Evolutionary conservation across 2,329 filamentous ascomycete genomes (phyloP), one percentile per base, ranked within the genome.

Genomic region (Amphichorda felina): DNA sequence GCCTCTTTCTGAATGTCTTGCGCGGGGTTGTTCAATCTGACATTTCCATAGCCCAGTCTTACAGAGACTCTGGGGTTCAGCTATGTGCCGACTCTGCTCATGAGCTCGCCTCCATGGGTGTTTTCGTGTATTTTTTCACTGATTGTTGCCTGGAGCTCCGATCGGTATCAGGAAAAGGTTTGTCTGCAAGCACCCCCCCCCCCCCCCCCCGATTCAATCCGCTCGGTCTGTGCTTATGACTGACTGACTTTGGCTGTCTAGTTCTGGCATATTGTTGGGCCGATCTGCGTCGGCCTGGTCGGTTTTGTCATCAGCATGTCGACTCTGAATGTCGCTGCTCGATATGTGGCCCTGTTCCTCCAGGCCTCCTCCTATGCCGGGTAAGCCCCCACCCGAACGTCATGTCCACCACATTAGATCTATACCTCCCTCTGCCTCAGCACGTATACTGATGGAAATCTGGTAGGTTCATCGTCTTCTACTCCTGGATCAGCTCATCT

Each of bases 231-330:
- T n/a, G n/a, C n/a, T n/a, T n/a, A n/a, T n/a, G n/a, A n/a, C n/a
- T n/a, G n/a, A 30, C 35, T 36, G 18, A 35, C 26, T 8, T 4
- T 16, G 17, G 10, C 7, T 24, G 8, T 15, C 2, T 39, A 71
- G 61, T 75, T 73, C 53, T 73, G 68, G 60, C 73, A 78, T 50
- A 72, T 75, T 38, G 53, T 61, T 13, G 60, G 64, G 4, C 71
- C 71, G 4, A 67, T 75, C 30, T 39, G 59, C 29, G 56, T 69
- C 30, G 71, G 71, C n/a, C 49, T 73, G 2, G 44, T 68, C 8
- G 72, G 72, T 15, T 76, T 76, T 52, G 47, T 76, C 49, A 76
- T 77, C 45, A 66, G 63, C 54, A 75, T 76, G 66, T 63, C 64
- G 3, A 76, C 72, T 0, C 49, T 63, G 18, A 72, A 71, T 45